Evolutionary conservation across 2,329 filamentous ascomycete species (phyloP).

Genomic region (Beauveria caledonica): DNA sequence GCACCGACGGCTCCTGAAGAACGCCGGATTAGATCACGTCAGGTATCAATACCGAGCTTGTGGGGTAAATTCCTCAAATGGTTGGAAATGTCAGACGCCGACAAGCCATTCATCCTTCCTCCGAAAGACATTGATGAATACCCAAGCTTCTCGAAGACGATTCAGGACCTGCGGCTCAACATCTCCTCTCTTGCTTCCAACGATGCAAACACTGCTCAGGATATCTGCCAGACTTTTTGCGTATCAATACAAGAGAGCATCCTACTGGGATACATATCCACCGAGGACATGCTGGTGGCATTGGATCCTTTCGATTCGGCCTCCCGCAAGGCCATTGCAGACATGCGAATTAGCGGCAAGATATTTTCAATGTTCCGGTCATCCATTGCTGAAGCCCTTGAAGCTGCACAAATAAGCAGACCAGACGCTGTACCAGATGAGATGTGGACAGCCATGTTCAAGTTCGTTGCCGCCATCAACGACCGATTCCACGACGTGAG

Average conservation of each 20-base stretch:
- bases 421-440: background rate
- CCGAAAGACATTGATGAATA: constrained; percentile 7
- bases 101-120: constrained; percentile 16
- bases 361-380: background rate
- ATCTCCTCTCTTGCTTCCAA: background rate
- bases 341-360: background rate
- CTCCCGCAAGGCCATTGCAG: background rate
- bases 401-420: background rate
- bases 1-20: constrained; percentile 32
- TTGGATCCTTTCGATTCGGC: background rate
- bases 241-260: background rate
- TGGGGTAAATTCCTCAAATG: constrained; percentile 23
- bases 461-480: background rate
- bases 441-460: constrained; percentile 9
- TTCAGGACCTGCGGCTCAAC: background rate
- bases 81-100: constrained; percentile 19
- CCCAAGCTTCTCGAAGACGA: background rate
- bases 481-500: constrained; percentile 4
- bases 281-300: background rate
- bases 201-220: background rate
- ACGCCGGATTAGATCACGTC: constrained; percentile 18
- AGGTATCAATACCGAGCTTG: constrained; percentile 14
- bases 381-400: background rate
- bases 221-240: background rate
- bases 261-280: background rate